Percentiles rank a stretch among this genome's conserved stretches.
phyloP scores from a whole-genome alignment of 2,329 filamentous ascomycete genomes.

The Aspergillus clavatus region DNA sequence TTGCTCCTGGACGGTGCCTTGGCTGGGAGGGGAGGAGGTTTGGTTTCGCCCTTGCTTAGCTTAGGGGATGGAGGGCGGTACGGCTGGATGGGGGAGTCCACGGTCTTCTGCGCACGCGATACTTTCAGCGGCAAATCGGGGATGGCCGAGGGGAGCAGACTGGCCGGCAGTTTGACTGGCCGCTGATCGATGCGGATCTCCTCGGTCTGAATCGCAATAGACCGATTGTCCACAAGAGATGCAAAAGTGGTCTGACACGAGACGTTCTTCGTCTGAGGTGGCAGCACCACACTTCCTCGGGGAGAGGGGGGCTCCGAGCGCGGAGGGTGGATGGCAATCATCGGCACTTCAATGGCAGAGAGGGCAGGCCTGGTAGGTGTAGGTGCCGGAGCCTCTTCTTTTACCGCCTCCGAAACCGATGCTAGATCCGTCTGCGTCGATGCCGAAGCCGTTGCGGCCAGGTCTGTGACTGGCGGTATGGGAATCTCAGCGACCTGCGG shows the following conservation, averaged over 20 bases:
- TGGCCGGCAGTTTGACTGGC: constrained; percentile 66
- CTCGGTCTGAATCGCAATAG: constrained; percentile 74
- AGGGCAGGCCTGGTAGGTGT: constrained; percentile 12
- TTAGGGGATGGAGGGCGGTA: constrained; percentile 34
- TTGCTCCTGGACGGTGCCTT: constrained; percentile 18
- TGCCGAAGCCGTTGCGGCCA: constrained; percentile 21
- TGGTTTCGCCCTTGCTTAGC: constrained; percentile 25
- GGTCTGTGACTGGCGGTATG: constrained; percentile 9
- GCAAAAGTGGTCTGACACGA: constrained; percentile 69
- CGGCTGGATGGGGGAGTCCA: constrained; percentile 29
- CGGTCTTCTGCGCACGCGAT: constrained; percentile 6
- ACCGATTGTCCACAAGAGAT: constrained; percentile 45
- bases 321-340: constrained; percentile 87
- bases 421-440: constrained; percentile 35
- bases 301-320: constrained; percentile 77
- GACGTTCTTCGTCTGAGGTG: constrained; percentile 73
- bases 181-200: constrained; percentile 80
- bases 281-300: constrained; percentile 67
- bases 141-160: constrained; percentile 75
- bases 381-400: constrained; percentile 7
- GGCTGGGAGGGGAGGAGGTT: constrained; percentile 28
- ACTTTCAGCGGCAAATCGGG: constrained; percentile 44
- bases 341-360: constrained; percentile 58
- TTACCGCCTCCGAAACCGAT: constrained; percentile 13
- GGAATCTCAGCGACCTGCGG: constrained; percentile 25